Conservation (phyloP, 352 stramenopile genomes). For the Aphanomyces cochlioides region DNA sequence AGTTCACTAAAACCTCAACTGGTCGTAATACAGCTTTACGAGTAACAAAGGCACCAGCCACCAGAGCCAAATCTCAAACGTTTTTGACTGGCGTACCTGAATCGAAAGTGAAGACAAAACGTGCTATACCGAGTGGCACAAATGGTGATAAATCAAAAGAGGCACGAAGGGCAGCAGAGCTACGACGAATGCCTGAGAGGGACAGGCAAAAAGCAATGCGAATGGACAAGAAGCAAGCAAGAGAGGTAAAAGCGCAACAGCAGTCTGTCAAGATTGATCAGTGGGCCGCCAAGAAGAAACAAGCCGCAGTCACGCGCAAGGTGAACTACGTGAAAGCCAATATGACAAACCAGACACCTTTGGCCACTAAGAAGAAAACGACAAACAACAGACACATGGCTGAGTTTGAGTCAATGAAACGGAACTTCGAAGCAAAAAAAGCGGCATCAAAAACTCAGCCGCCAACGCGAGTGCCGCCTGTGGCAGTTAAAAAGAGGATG, state of each 20-base stretch:
- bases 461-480: not conserved
- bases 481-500: not conserved
- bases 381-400: constrained; percentile 27
- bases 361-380: not conserved
- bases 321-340: constrained; percentile 27
- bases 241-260: not conserved
- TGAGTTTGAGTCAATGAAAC: constrained; percentile 25
- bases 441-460: not conserved
- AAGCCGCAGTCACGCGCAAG: constrained; percentile 16
- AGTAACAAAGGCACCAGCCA: not conserved
- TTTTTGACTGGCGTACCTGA: constrained; percentile 25
- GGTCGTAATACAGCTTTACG: constrained; percentile 17
- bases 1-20: constrained; percentile 27
- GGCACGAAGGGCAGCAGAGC: constrained; percentile 7
- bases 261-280: constrained; percentile 28
- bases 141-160: constrained; percentile 2
- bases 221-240: constrained; percentile 21
- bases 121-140: not conserved
- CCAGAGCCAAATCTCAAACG: constrained; percentile 6
- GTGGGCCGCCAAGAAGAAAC: constrained; percentile 27
- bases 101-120: not conserved
- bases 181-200: constrained; percentile 25
- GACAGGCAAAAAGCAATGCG: constrained; percentile 21
- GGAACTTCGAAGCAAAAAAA: constrained; percentile 25
- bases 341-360: not conserved